phyloP scores from a whole-genome alignment of 257 asterid species.

The Capsicum pubescens region DNA sequence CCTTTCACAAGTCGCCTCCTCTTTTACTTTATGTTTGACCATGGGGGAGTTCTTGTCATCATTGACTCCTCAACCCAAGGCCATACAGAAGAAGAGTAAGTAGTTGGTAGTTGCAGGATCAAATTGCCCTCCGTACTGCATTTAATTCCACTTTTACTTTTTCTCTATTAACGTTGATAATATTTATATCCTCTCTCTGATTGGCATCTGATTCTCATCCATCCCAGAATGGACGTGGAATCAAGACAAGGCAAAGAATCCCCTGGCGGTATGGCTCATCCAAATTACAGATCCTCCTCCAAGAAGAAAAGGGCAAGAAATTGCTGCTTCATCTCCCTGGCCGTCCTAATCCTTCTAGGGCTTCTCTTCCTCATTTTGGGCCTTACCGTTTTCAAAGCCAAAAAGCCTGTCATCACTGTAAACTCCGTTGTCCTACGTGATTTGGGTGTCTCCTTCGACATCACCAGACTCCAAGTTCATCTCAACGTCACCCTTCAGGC shows the following conservation, averaged over 20 bases:
- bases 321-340: constrained; percentile 47
- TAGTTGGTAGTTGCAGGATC: neutral
- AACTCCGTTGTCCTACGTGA: constrained; percentile 51
- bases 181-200: neutral
- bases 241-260: neutral
- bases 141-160: constrained; percentile 15
- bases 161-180: neutral
- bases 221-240: constrained; percentile 1
- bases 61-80: neutral
- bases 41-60: neutral
- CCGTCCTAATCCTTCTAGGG: constrained; percentile 41
- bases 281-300: constrained; percentile 21
- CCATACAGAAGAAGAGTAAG: neutral
- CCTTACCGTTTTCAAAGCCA: constrained; percentile 79
- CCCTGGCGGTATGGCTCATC: neutral
- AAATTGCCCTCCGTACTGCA: constrained; percentile 10
- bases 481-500: constrained; percentile 61
- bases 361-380: constrained; percentile 59
- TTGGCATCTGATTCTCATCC: no score
- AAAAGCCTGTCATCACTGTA: constrained; percentile 57
- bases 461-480: constrained; percentile 40
- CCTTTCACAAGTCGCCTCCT: neutral
- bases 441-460: constrained; percentile 48
- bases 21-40: neutral
- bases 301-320: constrained; percentile 33